These are phyloP conservation scores for Chytridium lagenaria DNA, from an alignment of 371 early-diverging fungal species.

Conservation along the genomic window DNA sequence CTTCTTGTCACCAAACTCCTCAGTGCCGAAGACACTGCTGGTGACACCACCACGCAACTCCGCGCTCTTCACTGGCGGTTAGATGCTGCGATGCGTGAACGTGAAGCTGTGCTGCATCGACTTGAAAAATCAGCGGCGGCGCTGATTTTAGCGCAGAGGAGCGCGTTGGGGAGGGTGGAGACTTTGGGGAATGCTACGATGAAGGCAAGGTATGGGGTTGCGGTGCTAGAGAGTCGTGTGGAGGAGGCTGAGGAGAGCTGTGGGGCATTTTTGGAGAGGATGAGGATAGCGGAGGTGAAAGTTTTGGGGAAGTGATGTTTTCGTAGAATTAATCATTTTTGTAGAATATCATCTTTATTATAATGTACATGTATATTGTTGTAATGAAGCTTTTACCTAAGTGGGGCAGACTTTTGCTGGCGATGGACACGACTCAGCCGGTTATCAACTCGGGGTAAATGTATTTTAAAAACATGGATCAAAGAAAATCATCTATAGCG, in stretches of 20 bases:
- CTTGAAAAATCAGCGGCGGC: not conserved
- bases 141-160: not conserved
- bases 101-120: not conserved
- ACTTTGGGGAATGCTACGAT: conserved; percentile 23
- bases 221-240: conserved; percentile 24
- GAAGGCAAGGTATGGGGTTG: conserved; percentile 29
- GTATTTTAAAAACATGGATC: too few relatives aligned
- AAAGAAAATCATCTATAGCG: too few relatives aligned
- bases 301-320: not conserved
- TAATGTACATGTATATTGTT: too few relatives aligned
- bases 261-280: conserved; percentile 23
- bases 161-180: conserved; percentile 18
- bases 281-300: conserved; percentile 25
- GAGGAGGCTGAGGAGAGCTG: conserved; percentile 35
- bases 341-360: too few relatives aligned
- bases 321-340: too few relatives aligned
- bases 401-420: too few relatives aligned
- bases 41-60: not conserved
- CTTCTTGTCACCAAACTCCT: not conserved
- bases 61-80: not conserved
- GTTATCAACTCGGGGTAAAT: too few relatives aligned
- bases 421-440: too few relatives aligned
- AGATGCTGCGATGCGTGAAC: not conserved
- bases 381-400: too few relatives aligned
- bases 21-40: not conserved